Conservation (phyloP, 495 filamentous ascomycete species). For the Chaetomium tenue region DNA sequence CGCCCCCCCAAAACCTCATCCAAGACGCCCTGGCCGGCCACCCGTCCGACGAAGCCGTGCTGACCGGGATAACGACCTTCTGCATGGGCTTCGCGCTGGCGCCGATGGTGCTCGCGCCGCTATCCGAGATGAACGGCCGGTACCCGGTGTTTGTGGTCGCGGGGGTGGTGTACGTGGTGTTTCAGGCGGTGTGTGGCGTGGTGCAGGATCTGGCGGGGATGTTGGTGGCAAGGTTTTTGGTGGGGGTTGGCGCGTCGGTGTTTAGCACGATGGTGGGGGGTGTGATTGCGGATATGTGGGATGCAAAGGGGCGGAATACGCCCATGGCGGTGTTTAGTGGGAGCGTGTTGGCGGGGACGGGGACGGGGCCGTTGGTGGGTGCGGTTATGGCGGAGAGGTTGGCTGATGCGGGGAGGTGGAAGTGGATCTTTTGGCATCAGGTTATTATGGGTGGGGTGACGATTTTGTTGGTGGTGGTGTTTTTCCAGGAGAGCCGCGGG, state of each 20-base stretch:
- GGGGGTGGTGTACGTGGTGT: slow-evolving; percentile 64
- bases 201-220: slow-evolving; percentile 71
- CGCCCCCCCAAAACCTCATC: slow-evolving; percentile 63
- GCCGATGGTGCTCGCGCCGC: slow-evolving; percentile 87
- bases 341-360: slow-evolving; percentile 74
- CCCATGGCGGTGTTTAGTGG: slow-evolving; percentile 88
- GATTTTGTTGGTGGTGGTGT: slow-evolving; percentile 59
- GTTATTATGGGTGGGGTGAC: slow-evolving; percentile 65
- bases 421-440: slow-evolving; percentile 90
- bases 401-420: slow-evolving; percentile 53
- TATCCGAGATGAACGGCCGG: slow-evolving; percentile 84
- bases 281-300: slow-evolving; percentile 85
- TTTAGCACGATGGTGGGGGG: slow-evolving; percentile 94
- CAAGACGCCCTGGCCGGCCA: slow-evolving; percentile 55
- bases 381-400: slow-evolving; percentile 65
- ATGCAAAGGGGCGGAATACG: slow-evolving; percentile 73
- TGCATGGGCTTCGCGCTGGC: slow-evolving; percentile 79
- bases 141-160: slow-evolving; percentile 76
- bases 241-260: slow-evolving; percentile 71
- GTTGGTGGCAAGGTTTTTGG: slow-evolving; percentile 71
- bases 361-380: slow-evolving; percentile 70
- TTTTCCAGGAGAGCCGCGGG: slow-evolving; percentile 82
- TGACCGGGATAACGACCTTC: slow-evolving; percentile 80
- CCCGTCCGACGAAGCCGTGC: slow-evolving; percentile 61
- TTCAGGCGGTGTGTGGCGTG: slow-evolving; percentile 72